These are phyloP conservation scores for Saccharomycopsis guyanensis DNA, from an alignment of 805 yeast species.

Conservation along the genomic window DNA sequence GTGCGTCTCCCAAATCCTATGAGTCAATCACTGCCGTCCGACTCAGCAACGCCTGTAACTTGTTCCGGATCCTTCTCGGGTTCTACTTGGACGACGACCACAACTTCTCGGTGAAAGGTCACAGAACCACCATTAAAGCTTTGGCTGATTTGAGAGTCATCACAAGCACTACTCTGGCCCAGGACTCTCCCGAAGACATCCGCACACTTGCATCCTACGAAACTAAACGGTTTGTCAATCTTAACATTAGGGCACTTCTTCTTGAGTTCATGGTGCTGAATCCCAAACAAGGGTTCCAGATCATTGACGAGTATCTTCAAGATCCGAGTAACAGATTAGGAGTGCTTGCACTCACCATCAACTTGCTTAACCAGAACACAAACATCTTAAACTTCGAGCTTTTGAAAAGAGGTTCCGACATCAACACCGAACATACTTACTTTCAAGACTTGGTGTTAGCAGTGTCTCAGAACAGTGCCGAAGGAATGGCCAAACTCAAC, in stretches of 20 bases:
- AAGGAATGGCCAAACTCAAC: not conserved
- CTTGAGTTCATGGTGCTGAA: constrained; percentile 16
- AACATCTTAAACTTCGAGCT: constrained; percentile 11
- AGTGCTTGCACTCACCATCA: constrained; percentile 6
- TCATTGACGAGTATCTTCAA: constrained; percentile 16
- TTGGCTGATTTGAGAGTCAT: constrained; percentile 1
- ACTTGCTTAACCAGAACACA: constrained; percentile 7
- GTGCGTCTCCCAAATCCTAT: constrained; percentile 1
- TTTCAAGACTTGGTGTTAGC: constrained; percentile 5
- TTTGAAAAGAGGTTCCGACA: not conserved
- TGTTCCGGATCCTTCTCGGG: constrained; percentile 16
- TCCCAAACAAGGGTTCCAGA: constrained; percentile 16
- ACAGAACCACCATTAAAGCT: constrained; percentile 9
- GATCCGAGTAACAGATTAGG: constrained; percentile 8
- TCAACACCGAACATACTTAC: not conserved
- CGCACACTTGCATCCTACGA: constrained; percentile 15
- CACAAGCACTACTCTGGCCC: not conserved
- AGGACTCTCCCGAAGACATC: not conserved
- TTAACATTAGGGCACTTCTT: constrained; percentile 17
- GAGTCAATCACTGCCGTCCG: constrained; percentile 3
- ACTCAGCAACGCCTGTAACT: constrained; percentile 8
- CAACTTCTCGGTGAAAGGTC: constrained; percentile 9
- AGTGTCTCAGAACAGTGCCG: not conserved
- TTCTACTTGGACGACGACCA: constrained; percentile 10
- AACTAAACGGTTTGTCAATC: constrained; percentile 19